A percentile compares a stretch with the other conserved stretches of the same genome.
phyloP scores from a whole-genome alignment of 176 grass and related monocot genomes.

The Aegilops tauschii region DNA sequence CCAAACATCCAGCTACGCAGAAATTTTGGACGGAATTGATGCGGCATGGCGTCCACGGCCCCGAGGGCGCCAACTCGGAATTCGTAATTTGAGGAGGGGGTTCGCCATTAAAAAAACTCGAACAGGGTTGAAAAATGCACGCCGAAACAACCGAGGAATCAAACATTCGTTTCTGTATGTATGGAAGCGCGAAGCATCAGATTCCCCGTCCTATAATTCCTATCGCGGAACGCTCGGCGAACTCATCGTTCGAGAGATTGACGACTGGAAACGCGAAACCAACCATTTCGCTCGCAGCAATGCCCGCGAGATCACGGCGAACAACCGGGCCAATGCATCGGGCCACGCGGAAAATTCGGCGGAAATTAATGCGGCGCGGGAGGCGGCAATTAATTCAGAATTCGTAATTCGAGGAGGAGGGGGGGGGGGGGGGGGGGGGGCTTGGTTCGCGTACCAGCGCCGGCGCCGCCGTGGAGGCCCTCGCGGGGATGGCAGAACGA shows the following conservation, averaged over 20 bases:
- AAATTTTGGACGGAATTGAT: neutral
- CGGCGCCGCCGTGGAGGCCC: neutral
- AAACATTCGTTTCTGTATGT: neutral
- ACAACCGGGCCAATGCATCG: neutral
- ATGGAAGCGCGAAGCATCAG: neutral
- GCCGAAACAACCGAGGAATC: neutral
- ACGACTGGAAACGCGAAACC: neutral
- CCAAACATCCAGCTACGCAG: rapidly evolving
- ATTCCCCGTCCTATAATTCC: neutral
- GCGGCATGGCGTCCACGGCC: neutral
- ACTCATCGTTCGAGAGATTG: neutral
- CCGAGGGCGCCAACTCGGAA: neutral
- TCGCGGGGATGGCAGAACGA: neutral
- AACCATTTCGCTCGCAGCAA: neutral
- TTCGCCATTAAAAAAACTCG: neutral
- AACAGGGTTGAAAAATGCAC: neutral
- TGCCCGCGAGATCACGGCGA: neutral
- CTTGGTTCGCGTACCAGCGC: neutral
- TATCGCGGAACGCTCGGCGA: neutral
- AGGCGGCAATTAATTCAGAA: neutral
- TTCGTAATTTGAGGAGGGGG: neutral
- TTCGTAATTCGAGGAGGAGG: neutral
- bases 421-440: too few relatives aligned
- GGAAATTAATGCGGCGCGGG: neutral
- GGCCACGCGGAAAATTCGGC: neutral